These are phyloP conservation scores for Fusarium sp. DNA, from an alignment of 2,329 filamentous ascomycete species.

Conservation along the genomic window DNA sequence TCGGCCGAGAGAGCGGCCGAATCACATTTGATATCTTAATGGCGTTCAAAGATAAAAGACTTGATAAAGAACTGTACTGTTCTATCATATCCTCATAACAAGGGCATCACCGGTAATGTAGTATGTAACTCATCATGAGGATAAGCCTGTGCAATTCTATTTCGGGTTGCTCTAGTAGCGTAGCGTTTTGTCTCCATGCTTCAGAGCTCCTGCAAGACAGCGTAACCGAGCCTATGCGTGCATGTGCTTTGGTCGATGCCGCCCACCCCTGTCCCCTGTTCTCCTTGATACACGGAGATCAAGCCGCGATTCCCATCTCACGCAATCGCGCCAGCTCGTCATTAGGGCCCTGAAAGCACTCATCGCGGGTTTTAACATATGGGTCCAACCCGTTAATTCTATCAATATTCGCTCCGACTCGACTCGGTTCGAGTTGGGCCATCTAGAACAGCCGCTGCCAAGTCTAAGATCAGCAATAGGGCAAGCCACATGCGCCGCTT, in stretches of 20 bases:
- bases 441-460: conserved; percentile 24
- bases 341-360: conserved; percentile 29
- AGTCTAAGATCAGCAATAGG: conserved; percentile 36
- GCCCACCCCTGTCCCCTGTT: conserved; percentile 30
- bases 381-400: background rate
- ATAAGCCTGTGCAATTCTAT: conserved; percentile 1
- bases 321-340: conserved; percentile 32
- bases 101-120: conserved; percentile 8
- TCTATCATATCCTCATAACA: background rate
- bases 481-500: conserved; percentile 29
- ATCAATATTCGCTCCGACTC: background rate
- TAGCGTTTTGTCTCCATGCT: conserved; percentile 9
- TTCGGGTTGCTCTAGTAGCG: conserved; percentile 7
- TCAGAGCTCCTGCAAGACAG: conserved; percentile 24
- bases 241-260: conserved; percentile 32
- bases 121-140: background rate
- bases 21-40: conserved; percentile 1
- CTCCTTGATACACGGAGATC: conserved; percentile 24
- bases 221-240: conserved; percentile 14
- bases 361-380: background rate
- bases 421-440: background rate
- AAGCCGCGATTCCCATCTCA: conserved; percentile 25
- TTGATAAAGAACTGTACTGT: background rate
- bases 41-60: background rate
- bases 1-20: conserved; percentile 37